Evolutionary conservation across 2,329 filamentous ascomycete species (phyloP), one percentile per base, ranked within the genome.

Genomic region (Phoma sp.): DNA sequence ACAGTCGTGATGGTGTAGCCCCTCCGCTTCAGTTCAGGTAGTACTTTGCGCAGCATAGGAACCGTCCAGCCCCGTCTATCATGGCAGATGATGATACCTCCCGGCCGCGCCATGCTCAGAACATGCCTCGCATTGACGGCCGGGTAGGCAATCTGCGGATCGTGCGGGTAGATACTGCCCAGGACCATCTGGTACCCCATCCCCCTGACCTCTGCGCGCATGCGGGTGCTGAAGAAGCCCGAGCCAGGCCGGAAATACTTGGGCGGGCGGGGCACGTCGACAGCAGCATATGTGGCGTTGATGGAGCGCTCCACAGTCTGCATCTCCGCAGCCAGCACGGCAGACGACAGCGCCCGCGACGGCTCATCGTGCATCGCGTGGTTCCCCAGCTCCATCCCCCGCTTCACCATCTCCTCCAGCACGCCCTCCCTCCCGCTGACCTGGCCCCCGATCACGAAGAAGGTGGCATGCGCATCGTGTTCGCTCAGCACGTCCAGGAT

Each of bases 291-390:
- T 1, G 86, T 85, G 0, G 71, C 63, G 7, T 79, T 75, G 45
- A 92, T 84, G 67, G 84, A 79, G 0, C 59, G 70, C 62, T 91
- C 86, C 13, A 96, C 90, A 9, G 80, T 62, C 10, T 74, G 69
- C 46, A 96, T 87, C 77, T 96, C 85, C 1, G 71, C 67, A 32
- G 79, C 75, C 1, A 96, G 82, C 57, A 83, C 80, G 0, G 77
- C 77, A 46, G 86, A 80, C 36, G 79, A 75, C 24, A 96, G 79
- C 0, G 79, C 78, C 39, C 83, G 80, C 8, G 87, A 88, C 0
- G 91, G 86, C 78, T 95, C 90, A 74, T 96, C 92, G 71, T 86
- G 84, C 90, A 95, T 93, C 8, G 89, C 92, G 75, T 96, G 92
- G 75, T 96, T 96, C 23, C 84, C 92, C 3, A 96, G 79, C 78